These are phyloP conservation scores for Linnemannia elongata DNA, from an alignment of 192 early-diverging fungal species.

Conservation along the genomic window DNA sequence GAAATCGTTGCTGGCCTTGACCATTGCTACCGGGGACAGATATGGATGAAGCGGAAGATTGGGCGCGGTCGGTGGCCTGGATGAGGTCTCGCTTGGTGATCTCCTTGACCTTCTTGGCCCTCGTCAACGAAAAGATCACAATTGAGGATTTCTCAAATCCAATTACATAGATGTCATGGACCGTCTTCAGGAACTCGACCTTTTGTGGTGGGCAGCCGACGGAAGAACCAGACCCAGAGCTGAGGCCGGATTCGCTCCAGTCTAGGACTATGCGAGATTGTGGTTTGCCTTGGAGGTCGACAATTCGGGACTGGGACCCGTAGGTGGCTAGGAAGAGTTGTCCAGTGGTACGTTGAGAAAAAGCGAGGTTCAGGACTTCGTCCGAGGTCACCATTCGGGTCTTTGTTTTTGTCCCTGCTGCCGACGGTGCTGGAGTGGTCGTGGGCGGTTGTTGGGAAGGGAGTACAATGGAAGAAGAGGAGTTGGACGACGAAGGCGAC, in stretches of 20 bases:
- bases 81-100: conserved; percentile 42
- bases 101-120: conserved; percentile 36
- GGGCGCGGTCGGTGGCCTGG: conserved; percentile 1
- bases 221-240: not conserved
- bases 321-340: conserved; percentile 46
- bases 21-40: not conserved
- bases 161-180: conserved; percentile 42
- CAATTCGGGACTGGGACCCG: conserved; percentile 45
- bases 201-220: conserved; percentile 35
- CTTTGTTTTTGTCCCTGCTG: conserved; percentile 14
- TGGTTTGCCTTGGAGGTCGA: conserved; percentile 39
- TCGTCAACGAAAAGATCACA: conserved; percentile 32
- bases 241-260: conserved; percentile 5
- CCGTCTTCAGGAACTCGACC: conserved; percentile 44
- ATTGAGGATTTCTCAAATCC: conserved; percentile 49
- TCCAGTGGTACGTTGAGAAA: conserved; percentile 27
- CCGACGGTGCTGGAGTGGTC: not conserved
- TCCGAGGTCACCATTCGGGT: conserved; percentile 55
- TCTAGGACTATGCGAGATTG: conserved; percentile 45
- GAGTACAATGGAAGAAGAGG: not conserved
- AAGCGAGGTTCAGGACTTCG: conserved; percentile 37
- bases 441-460: not conserved
- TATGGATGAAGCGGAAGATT: not conserved
- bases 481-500: conserved; percentile 14
- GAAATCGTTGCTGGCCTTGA: not conserved